Conservation (phyloP, 2,329 filamentous ascomycete genomes). For the Aspergillus pseudoglaucus region DNA sequence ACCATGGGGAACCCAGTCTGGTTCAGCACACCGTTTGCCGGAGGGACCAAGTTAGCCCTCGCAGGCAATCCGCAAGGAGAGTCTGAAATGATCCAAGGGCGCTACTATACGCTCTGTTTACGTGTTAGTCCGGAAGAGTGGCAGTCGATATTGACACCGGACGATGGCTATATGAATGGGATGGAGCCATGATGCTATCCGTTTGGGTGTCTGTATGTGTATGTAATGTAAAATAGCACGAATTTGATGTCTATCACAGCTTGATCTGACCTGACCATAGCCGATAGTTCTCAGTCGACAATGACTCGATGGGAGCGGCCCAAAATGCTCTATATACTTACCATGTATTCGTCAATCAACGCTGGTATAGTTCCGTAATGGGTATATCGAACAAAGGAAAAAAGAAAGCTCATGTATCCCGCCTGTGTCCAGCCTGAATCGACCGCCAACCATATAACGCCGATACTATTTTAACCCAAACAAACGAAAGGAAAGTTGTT, state of each 20-base stretch:
- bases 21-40: slow-evolving; percentile 14
- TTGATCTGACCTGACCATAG: neutral
- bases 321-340: too few relatives aligned
- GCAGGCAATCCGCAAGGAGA: slow-evolving; percentile 9
- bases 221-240: neutral
- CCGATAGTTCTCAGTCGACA: neutral
- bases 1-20: slow-evolving; percentile 9
- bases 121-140: slow-evolving; percentile 17
- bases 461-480: neutral
- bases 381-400: neutral
- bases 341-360: too few relatives aligned
- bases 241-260: neutral
- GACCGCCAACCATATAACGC: neutral
- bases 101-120: slow-evolving; percentile 18
- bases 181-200: neutral
- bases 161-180: slow-evolving; percentile 1
- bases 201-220: slow-evolving; percentile 1
- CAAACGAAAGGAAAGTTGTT: neutral
- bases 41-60: slow-evolving; percentile 13
- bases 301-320: neutral
- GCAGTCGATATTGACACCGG: slow-evolving; percentile 3
- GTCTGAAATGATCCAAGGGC: slow-evolving; percentile 17
- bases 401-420: neutral
- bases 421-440: neutral
- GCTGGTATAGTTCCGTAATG: neutral